Conservation (phyloP, 1,284 basidiomycete species). For the Rhizopogon parksii region DNA sequence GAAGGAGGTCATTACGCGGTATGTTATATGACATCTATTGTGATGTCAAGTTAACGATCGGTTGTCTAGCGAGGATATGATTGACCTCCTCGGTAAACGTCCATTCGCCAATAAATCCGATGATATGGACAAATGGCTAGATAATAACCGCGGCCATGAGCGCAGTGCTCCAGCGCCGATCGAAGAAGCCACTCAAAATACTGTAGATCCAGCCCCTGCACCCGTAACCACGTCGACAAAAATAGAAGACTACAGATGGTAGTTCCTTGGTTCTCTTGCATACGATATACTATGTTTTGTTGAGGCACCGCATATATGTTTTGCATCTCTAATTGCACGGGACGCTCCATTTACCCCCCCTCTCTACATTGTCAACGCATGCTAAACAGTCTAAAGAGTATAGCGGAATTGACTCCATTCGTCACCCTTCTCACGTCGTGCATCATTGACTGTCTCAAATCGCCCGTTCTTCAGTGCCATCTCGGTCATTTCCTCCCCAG, state of each 20-base stretch:
- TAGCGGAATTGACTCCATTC: conserved; percentile 44
- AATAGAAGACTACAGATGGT: conserved; percentile 26
- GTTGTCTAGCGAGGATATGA: conserved; percentile 73
- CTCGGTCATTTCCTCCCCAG: conserved; percentile 10
- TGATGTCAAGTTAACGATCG: conserved; percentile 2
- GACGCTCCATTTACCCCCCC: not conserved
- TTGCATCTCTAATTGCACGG: conserved; percentile 11
- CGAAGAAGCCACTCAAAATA: conserved; percentile 38
- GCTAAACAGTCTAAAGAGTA: conserved; percentile 18
- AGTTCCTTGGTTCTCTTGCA: not conserved
- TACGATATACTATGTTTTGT: not conserved
- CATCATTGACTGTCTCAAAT: conserved; percentile 33
- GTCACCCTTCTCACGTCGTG: conserved; percentile 38
- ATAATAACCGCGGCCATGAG: conserved; percentile 56
- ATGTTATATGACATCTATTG: conserved; percentile 17
- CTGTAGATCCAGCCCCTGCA: conserved; percentile 38
- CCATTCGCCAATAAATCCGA: conserved; percentile 76
- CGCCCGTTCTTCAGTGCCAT: conserved; percentile 29
- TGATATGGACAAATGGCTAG: conserved; percentile 93
- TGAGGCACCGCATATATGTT: not conserved
- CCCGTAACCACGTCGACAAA: conserved; percentile 44
- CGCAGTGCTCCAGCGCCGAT: conserved; percentile 53
- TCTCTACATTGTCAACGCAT: not conserved
- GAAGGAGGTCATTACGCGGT: conserved; percentile 95
- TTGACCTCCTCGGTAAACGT: conserved; percentile 74